Base-by-base conservation (phyloP, 306 rosid species). In the Cucurbita moschata region DNA sequence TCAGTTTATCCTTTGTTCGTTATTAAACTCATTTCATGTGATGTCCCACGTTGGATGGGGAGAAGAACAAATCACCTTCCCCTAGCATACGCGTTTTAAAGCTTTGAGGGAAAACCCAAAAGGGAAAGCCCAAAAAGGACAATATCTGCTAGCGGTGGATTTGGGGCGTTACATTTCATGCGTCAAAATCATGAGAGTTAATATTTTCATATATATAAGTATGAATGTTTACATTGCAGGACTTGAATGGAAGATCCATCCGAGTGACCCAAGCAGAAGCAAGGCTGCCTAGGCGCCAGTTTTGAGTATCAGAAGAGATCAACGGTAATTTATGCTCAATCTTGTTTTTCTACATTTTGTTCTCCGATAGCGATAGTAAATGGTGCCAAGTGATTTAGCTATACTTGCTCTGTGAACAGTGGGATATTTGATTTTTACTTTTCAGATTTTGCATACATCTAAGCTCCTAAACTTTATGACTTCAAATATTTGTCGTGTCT, bases 171-270 rank as follows among this genome's bases (percentile, higher is more conserved):
- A 26, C 71, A 43, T 18, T 5, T 65, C 52, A 39, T 39, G 30
- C 26, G 18, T 18, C 0, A 26, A 26, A 26, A 1, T 26, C 35
- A 26, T 30, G 35, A 30, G 35, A 30, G 35, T 26, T 26, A 71
- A 64, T 18, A 19, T 49, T 4, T 12, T 80, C 65, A 75, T 23
- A 73, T 61, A 49, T 42, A 82, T 44, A 84, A 79, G 19, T 59
- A 53, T 30, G 70, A 4, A 35, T 52, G 72, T 76, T 4, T 73
- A 35, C 79, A 55, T 26, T 80, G 79, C 83, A 94, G 96, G 99
- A 94, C 80, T 78, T 94, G 80, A 80, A 84, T 73, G 99, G 99
- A 61, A 89, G 99, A 83, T 8, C 89, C 76, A 86, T 94, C 8
- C 82, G 96, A 4, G 99, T 94, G 21, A 80, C 92, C 0, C 19